Percentiles rank a stretch among this genome's conserved stretches.
phyloP scores from a whole-genome alignment of 1,139 yeast genomes.

The Taphrina flavorubra region DNA sequence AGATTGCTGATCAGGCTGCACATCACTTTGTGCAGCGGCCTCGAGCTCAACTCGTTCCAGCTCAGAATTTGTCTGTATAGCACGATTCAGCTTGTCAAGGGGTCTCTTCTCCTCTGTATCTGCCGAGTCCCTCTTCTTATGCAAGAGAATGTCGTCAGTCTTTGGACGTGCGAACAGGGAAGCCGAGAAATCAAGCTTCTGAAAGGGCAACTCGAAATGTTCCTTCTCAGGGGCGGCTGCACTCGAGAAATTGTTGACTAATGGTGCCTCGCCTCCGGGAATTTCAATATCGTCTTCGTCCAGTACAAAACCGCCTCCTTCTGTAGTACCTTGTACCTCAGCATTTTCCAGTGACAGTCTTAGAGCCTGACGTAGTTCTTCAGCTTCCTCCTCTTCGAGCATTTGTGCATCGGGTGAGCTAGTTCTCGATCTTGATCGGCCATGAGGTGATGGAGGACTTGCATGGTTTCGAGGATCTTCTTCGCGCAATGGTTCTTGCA shows the following conservation, averaged over 20 bases:
- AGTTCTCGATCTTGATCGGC: background rate
- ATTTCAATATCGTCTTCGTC: slow-evolving; percentile 31
- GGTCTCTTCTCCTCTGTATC: background rate
- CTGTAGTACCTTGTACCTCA: background rate
- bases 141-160: background rate
- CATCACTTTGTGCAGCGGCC: background rate
- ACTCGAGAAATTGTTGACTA: background rate
- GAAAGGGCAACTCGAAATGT: slow-evolving; percentile 10
- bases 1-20: background rate
- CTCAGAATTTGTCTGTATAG: slow-evolving; percentile 12
- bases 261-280: background rate
- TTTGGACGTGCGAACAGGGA: slow-evolving; percentile 5
- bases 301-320: slow-evolving; percentile 26
- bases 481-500: background rate
- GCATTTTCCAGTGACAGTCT: slow-evolving; percentile 16
- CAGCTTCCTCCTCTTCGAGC: slow-evolving; percentile 12
- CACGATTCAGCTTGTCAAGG: slow-evolving; percentile 13
- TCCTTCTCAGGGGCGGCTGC: background rate
- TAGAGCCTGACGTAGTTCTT: slow-evolving; percentile 3
- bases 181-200: slow-evolving; percentile 11
- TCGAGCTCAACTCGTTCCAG: slow-evolving; percentile 9
- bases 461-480: background rate
- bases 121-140: background rate
- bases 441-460: background rate
- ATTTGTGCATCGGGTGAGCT: background rate